Evolutionary conservation across 2,329 filamentous ascomycete genomes (phyloP).

Genomic region (Knufia petricola): DNA sequence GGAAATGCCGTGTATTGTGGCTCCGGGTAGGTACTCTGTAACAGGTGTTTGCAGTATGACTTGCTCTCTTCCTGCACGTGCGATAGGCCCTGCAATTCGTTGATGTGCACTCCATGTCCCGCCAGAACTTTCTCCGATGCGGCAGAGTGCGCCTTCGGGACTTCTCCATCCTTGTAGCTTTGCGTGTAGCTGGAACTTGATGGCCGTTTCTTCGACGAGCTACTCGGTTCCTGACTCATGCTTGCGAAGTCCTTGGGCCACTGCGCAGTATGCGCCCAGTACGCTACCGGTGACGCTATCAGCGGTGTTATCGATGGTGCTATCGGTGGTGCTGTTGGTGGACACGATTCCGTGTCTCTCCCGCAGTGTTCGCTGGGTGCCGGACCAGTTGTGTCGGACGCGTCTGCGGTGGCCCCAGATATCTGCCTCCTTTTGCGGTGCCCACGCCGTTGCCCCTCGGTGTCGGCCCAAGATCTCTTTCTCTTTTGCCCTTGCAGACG

Average conservation of each 20-base stretch:
- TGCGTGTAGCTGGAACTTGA: slow-evolving; percentile 4
- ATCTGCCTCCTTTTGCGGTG: neutral
- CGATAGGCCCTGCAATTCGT: slow-evolving; percentile 2
- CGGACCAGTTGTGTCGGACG: too few species aligned
- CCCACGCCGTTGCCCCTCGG: too few species aligned
- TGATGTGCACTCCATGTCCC: neutral
- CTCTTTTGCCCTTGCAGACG: slow-evolving; percentile 1
- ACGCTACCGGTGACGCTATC: neutral
- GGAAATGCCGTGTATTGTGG: slow-evolving; percentile 1
- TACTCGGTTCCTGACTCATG: slow-evolving; percentile 1
- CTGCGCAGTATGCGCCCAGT: neutral
- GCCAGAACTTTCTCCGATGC: neutral
- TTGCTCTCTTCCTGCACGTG: neutral
- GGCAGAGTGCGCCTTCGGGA: neutral
- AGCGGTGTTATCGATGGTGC: too few species aligned
- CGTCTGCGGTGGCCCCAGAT: neutral
- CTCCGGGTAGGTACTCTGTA: neutral
- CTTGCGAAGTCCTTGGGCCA: slow-evolving; percentile 2
- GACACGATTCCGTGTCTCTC: neutral
- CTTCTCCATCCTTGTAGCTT: slow-evolving; percentile 1
- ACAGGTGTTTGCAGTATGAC: neutral
- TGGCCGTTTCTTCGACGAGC: neutral
- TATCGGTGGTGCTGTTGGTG: neutral
- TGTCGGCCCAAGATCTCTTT: neutral
- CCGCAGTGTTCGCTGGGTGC: too few species aligned